Conservation (phyloP, 2,329 filamentous ascomycete genomes). For the Orbilia oligospora region DNA sequence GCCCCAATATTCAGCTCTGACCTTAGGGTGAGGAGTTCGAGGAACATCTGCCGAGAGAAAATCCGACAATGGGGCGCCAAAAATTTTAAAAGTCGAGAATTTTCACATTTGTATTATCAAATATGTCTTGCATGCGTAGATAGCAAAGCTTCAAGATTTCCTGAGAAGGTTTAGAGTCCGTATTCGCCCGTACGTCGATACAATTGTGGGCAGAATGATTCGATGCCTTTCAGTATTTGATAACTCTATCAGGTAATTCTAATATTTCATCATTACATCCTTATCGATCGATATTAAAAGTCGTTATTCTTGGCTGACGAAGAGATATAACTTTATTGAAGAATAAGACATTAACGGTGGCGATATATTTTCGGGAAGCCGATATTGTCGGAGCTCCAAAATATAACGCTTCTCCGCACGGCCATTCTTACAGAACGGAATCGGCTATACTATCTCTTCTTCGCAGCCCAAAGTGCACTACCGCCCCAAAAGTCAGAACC, state of each 20-base stretch:
- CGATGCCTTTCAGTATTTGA: background rate
- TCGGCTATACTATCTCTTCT: constrained; percentile 1
- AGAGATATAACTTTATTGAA: constrained; percentile 25
- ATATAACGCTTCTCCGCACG: background rate
- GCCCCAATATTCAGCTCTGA: constrained; percentile 20
- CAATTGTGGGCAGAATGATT: background rate
- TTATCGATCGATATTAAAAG: constrained; percentile 14
- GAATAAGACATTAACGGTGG: constrained; percentile 23
- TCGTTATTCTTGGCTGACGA: constrained; percentile 16
- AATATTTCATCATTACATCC: background rate
- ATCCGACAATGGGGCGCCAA: constrained; percentile 32
- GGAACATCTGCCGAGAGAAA: constrained; percentile 43
- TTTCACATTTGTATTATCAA: constrained; percentile 5
- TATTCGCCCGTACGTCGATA: constrained; percentile 17
- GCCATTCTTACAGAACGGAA: background rate
- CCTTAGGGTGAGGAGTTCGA: background rate
- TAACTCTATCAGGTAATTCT: constrained; percentile 2
- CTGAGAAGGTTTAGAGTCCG: constrained; percentile 10
- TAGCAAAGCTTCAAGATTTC: background rate
- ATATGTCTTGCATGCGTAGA: constrained; percentile 18
- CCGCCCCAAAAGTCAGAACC: background rate
- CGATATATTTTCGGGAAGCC: constrained; percentile 20
- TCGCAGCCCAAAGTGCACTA: constrained; percentile 2
- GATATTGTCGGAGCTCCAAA: constrained; percentile 20
- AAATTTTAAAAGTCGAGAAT: constrained; percentile 28